phyloP scores from a whole-genome alignment of 2,329 filamentous ascomycete genomes.

The Beauveria scarabaeidicola region DNA sequence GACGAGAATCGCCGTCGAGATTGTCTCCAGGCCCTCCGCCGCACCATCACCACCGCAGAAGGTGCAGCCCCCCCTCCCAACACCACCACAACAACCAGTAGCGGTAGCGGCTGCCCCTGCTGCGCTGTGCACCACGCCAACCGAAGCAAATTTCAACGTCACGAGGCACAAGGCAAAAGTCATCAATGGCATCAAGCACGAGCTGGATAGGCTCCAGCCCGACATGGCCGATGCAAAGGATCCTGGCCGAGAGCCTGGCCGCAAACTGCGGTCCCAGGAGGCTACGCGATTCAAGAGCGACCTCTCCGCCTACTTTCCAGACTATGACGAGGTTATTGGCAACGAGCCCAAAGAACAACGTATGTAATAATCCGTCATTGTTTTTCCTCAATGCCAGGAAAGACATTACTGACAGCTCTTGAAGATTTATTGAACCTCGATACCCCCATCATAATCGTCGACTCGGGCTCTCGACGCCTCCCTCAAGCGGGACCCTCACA shows the following conservation, averaged over 20 bases:
- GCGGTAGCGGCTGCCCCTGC: constrained; percentile 13
- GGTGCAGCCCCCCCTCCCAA: constrained; percentile 18
- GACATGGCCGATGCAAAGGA: constrained; percentile 37
- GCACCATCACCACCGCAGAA: constrained; percentile 19
- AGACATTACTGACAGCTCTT: background rate
- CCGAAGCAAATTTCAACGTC: constrained; percentile 22
- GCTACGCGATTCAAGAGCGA: constrained; percentile 84
- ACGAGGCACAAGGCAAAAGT: constrained; percentile 50
- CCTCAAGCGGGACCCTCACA: constrained; percentile 20
- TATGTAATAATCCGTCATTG: constrained; percentile 23
- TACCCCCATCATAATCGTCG: constrained; percentile 63
- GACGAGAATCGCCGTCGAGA: constrained; percentile 45
- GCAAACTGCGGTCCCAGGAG: constrained; percentile 78
- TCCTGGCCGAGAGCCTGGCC: constrained; percentile 62
- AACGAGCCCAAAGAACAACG: constrained; percentile 72
- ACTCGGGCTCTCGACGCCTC: constrained; percentile 35
- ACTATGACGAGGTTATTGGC: constrained; percentile 90
- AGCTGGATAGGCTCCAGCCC: constrained; percentile 49
- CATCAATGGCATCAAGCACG: constrained; percentile 53
- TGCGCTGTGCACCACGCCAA: constrained; percentile 15
- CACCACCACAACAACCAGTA: constrained; percentile 16
- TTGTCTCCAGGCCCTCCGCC: constrained; percentile 27
- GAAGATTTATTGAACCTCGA: constrained; percentile 64
- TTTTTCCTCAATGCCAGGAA: background rate
- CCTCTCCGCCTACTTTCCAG: constrained; percentile 80